Base-by-base conservation (phyloP, 768 basidiomycete genomes). In the Naematelia aurantialba region DNA sequence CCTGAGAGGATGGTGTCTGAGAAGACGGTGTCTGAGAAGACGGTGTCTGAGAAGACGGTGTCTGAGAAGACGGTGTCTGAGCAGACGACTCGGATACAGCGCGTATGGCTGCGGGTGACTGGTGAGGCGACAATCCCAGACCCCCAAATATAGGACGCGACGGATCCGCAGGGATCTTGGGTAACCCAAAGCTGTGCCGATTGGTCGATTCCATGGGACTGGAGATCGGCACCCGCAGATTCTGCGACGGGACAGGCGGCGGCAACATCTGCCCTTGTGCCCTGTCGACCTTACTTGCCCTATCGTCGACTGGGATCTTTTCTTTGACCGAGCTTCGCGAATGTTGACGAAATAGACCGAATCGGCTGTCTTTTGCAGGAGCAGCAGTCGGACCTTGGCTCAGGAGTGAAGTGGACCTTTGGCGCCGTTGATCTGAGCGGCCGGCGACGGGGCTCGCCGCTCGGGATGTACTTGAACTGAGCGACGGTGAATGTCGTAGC, bases 141-240 rank as follows among this genome's bases (percentile, higher is more conserved):
- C 66, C 66, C 13, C 62, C 63, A 26, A 68, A 68, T n/a, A 62
- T 55, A 22, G 58, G 55, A 24, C 50, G 31, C 14, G 27, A 39
- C 4, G 45, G 45, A 42, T 60, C 60, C 2, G 54, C 34, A 12
- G 52, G 30, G 5, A 61, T 30, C 22, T 30, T 22, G 25, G 60
- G 60, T 25, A 61, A 27, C 17, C 60, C 60, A 30, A 61, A 61
- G 4, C 39, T 44, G 42, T 31, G 22, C 5, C 56, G 56, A 13
- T 26, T n/a, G 27, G 56, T 31, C 46, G 45, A 24, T 26, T 44
- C 19, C 26, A 19, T 21, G 14, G 19, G 13, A 56, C 34, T 58
- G 25, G 31, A 30, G 24, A n/a, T 39, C 10, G 52, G n/a, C 14
- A 10, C n/a, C 48, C 22, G 31, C 39, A 26, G 31, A 22, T 5